Evolutionary conservation across 306 rosid species (phyloP).

Genomic region (Sicyos edulis): DNA sequence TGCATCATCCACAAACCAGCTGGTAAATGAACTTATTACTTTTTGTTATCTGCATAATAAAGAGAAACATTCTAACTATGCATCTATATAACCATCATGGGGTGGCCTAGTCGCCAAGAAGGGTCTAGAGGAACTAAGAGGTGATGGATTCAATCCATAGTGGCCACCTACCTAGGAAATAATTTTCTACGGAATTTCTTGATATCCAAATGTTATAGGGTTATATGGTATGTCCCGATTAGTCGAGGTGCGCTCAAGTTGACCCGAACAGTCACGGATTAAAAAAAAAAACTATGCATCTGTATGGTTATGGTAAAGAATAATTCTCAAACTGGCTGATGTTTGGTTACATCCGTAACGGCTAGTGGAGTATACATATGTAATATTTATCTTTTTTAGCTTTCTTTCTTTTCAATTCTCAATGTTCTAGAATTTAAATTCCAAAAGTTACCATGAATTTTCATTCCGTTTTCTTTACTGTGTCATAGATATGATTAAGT

Average conservation of each 20-base stretch:
- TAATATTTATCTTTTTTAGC: neutral
- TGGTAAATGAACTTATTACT: conserved; percentile 41
- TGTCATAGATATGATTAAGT: neutral
- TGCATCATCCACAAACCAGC: conserved; percentile 87
- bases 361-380: neutral
- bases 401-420: neutral
- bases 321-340: neutral
- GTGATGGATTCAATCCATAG: too few relatives aligned
- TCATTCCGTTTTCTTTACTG: neutral
- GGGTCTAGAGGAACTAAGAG: too few relatives aligned
- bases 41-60: conserved; percentile 20
- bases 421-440: conserved; percentile 2
- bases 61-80: neutral
- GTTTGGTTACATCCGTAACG: neutral
- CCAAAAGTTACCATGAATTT: neutral
- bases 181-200: too few relatives aligned
- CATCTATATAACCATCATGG: too few relatives aligned
- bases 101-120: too few relatives aligned
- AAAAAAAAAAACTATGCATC: too few relatives aligned
- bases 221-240: too few relatives aligned
- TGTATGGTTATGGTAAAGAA: neutral
- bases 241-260: too few relatives aligned
- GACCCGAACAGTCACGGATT: too few relatives aligned
- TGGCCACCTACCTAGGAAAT: too few relatives aligned
- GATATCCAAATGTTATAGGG: too few relatives aligned